These are phyloP conservation scores for Vitis hybrid DNA, from an alignment of 177 flowering plant genomes.

Conservation along the genomic window DNA sequence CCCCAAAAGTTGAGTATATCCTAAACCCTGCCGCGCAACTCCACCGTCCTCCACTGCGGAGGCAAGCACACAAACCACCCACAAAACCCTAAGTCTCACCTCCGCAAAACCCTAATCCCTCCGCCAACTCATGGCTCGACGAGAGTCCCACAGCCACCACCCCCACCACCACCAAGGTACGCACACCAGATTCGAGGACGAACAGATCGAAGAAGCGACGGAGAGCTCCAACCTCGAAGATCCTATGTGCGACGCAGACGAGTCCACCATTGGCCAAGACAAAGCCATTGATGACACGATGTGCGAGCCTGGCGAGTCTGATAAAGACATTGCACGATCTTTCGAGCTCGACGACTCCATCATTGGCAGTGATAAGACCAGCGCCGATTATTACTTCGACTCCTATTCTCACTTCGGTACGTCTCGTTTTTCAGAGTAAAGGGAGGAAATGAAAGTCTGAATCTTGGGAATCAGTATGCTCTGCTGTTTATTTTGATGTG, in stretches of 20 bases:
- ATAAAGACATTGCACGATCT: no score
- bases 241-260: conserved; percentile 34
- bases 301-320: conserved; percentile 2
- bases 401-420: conserved; percentile 98
- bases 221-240: conserved; percentile 39
- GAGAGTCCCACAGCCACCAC: conserved; percentile 21
- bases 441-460: no score
- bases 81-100: neutral
- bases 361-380: conserved; percentile 66
- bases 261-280: conserved; percentile 1
- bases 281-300: conserved; percentile 15
- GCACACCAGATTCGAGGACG: conserved; percentile 42
- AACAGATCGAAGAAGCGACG: conserved; percentile 25
- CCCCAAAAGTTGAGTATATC: neutral
- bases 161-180: conserved; percentile 21
- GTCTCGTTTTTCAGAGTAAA: neutral
- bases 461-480: no score
- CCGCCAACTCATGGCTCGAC: conserved; percentile 29
- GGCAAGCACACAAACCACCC: neutral
- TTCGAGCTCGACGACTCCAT: conserved; percentile 13
- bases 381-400: conserved; percentile 98
- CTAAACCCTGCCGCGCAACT: no score
- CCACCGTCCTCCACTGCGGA: neutral
- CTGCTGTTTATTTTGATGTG: no score
- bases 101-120: conserved; percentile 17